A percentile compares a stretch with the other conserved stretches of the same genome.
These are phyloP conservation scores for Suillus occidentalis DNA, from an alignment of 768 basidiomycete genomes.

Conservation along the genomic window DNA sequence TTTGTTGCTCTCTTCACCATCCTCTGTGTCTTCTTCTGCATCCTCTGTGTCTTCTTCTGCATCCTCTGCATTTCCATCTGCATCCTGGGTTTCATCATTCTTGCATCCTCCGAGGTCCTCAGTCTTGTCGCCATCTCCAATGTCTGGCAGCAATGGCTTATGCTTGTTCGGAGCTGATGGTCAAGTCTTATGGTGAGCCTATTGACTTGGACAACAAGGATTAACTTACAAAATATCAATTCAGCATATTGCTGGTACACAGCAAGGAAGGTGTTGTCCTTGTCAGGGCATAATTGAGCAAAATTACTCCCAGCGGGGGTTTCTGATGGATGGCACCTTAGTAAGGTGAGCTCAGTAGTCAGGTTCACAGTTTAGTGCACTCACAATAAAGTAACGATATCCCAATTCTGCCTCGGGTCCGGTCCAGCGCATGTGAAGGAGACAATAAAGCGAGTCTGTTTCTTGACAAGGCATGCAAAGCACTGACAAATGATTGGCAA, in stretches of 20 bases:
- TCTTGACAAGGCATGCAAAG: not conserved
- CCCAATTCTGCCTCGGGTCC: constrained; percentile 7
- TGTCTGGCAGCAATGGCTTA: not conserved
- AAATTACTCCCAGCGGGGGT: constrained; percentile 5
- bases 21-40: not conserved
- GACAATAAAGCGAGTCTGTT: not conserved
- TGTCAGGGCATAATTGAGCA: not conserved
- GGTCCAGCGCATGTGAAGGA: constrained; percentile 11
- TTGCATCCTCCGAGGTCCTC: not conserved
- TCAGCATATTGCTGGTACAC: constrained; percentile 8
- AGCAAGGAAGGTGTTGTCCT: not conserved
- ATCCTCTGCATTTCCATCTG: too few relatives aligned
- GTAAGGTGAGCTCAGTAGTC: not conserved
- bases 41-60: not conserved
- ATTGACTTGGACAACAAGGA: not conserved
- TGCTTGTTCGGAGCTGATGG: not conserved
- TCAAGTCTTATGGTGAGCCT: not conserved
- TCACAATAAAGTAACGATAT: constrained; percentile 5
- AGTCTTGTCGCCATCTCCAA: not conserved
- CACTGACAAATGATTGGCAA: not conserved
- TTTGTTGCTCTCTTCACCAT: not conserved
- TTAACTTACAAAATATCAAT: constrained; percentile 3
- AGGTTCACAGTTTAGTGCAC: not conserved
- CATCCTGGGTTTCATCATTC: not conserved
- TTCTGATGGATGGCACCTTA: constrained; percentile 4